Conservation (phyloP, 2,329 filamentous ascomycete genomes). For the Colletotrichum sp. region DNA sequence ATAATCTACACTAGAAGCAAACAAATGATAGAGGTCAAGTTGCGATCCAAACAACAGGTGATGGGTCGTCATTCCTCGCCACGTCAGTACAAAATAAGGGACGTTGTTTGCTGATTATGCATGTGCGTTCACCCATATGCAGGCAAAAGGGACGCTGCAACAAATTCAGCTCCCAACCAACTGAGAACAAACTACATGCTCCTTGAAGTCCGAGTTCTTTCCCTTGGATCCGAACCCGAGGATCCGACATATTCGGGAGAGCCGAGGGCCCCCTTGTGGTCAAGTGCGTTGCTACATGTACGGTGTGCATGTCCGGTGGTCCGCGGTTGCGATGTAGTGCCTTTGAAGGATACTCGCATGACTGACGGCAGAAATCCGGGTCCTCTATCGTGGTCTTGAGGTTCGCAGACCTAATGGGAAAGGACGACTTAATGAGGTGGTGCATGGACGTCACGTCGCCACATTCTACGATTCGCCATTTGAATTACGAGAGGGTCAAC, state of each 20-base stretch:
- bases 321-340: accelerated
- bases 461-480: too few relatives aligned
- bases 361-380: accelerated
- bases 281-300: background rate
- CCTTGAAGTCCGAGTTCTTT: accelerated
- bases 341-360: background rate
- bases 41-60: background rate
- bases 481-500: background rate
- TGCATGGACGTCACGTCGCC: background rate
- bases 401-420: background rate
- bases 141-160: background rate
- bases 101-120: background rate
- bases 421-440: background rate
- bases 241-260: background rate
- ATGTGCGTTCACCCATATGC: background rate
- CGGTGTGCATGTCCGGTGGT: background rate
- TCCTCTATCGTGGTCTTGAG: background rate
- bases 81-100: background rate
- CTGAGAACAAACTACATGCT: accelerated
- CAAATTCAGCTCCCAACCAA: background rate
- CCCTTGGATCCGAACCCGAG: background rate
- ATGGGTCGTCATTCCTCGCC: background rate
- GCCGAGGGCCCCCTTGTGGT: too few relatives aligned
- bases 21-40: background rate
- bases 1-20: background rate